These are phyloP conservation scores for Globisporangium nodosum DNA, from an alignment of 352 stramenopile genomes.

Conservation along the genomic window DNA sequence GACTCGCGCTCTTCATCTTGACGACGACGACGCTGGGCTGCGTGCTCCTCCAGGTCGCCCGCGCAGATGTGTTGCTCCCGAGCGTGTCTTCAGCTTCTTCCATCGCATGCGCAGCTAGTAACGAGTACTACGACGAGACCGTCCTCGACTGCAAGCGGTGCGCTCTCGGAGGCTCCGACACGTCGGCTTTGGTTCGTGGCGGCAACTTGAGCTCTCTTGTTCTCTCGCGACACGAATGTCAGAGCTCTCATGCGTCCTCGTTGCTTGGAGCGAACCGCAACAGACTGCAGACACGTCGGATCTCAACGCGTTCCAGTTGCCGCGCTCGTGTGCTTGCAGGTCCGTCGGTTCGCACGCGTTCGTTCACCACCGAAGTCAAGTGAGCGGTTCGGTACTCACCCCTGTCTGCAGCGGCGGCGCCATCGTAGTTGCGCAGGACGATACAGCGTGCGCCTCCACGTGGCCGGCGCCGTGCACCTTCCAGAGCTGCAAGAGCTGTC, in stretches of 20 bases:
- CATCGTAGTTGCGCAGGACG: slow-evolving; percentile 19
- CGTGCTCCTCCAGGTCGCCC: neutral
- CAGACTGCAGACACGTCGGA: slow-evolving; percentile 30
- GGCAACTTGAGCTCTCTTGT: neutral
- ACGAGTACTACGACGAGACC: slow-evolving; percentile 52
- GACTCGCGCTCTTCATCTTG: no score
- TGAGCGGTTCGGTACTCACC: neutral
- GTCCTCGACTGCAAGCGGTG: slow-evolving; percentile 56
- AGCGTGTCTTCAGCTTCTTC: neutral
- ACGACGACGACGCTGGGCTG: neutral
- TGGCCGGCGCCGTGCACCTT: slow-evolving; percentile 63
- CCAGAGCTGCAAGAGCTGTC: slow-evolving; percentile 35
- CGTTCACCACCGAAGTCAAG: neutral
- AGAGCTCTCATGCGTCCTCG: neutral
- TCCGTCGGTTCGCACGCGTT: slow-evolving; percentile 11
- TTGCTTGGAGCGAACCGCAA: neutral
- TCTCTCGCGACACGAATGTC: neutral
- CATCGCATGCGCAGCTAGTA: slow-evolving; percentile 20
- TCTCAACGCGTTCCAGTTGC: slow-evolving; percentile 18
- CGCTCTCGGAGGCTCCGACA: slow-evolving; percentile 21
- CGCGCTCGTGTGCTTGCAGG: slow-evolving; percentile 38
- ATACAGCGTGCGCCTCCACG: slow-evolving; percentile 39
- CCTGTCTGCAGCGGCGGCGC: slow-evolving; percentile 11
- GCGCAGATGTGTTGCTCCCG: slow-evolving; percentile 2
- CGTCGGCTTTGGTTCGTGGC: slow-evolving; percentile 11